Base-by-base conservation (phyloP, 2,329 filamentous ascomycete genomes). In the Arthrobotrys musiformis region DNA sequence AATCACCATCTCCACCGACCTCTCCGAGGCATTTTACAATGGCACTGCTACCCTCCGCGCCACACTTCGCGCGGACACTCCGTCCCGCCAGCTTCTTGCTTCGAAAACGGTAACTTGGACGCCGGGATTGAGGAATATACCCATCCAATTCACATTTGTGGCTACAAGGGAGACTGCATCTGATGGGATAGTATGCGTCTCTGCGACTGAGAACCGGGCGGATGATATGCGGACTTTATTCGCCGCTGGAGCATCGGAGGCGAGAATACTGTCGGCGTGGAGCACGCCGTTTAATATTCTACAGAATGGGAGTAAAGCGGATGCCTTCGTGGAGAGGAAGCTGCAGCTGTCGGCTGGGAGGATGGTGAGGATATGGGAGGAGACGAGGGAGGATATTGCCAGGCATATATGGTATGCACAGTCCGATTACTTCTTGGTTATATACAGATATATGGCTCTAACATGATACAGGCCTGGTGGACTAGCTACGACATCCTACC, bases 351-450 rank as follows among this genome's bases (percentile, higher is more conserved):
- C 83, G 4, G 81, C 83, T 37, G 82, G 83, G 22, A 80, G 83
- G 4, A 81, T 81, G 4, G 80, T 90, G 8, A 82, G 83, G 35
- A 87, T 92, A 50, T 90, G 88, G 85, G 90, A 92, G 81, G 90
- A 92, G 80, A 91, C 89, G 0, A 90, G 90, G 2, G 90, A 92
- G 81, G 91, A 89, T 81, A 92, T 92, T 80, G 90, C 90, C 4
- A 85, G 90, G 46, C 90, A 92, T 83, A 86, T 92, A 58, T 92
- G 90, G 90, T 90, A 85, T 48, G n/a, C n/a, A n/a, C n/a, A n/a
- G n/a, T n/a, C n/a, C n/a, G n/a, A 24, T n/a, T 26, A 50, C 26
- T 28, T 19, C 33, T 28, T 44, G 19, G 13, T n/a, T 19, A 17
- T 19, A 42, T 7, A 42, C n/a, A 40, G 6, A 6, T 40, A 19